Base-by-base conservation (phyloP, 2,329 filamentous ascomycete genomes). In the Microthyrium microscopicum region DNA sequence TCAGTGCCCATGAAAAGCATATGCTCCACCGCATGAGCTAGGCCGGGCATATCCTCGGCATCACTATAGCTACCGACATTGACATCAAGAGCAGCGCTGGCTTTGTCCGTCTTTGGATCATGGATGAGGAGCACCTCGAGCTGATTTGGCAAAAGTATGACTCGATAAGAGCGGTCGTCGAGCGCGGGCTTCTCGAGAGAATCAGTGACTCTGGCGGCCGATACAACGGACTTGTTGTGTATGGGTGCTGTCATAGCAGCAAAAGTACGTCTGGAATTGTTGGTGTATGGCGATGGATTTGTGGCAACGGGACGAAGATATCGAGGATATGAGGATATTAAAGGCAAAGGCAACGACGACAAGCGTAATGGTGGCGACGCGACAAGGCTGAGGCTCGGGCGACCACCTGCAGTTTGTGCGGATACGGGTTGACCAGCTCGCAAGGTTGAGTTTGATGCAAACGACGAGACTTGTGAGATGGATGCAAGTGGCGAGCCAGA, bases 1-100 rank as follows among this genome's bases (percentile, higher is more conserved):
- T 93, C 78, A 5, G 89, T 98, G 31, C 89, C 89, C 89, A 98
- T 95, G 61, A 98, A 98, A 17, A 98, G 62, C 42, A 94, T 61
- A 67, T 94, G 87, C 63, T 95, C 87, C 35, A 95, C 83, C 5
- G 84, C 85, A 60, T 95, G 89, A 33, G 87, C 87, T 71, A 92
- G 85, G 39, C 89, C 84, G 11, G 83, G 85, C 71, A 95, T 84
- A 46, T 84, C 80, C 42, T 78, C 71, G 42, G 80, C 73, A 50
- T 98, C 89, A 50, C 81, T 91, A 60, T 94, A 94, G 56, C 82
- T 91, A 40, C 89, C 89, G 22, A 94, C 87, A 54, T 92, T 85
- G 50, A 95, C 85, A 52, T 95, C 89, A 50, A 95, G 73, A 32
- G 87, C 80, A 7, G 87, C 89, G 48, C 84, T 92, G 42, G 89